Evolutionary conservation across 805 yeast species (phyloP), one percentile per base, ranked within the genome.

Genomic region (Kazachstania taianensis): DNA sequence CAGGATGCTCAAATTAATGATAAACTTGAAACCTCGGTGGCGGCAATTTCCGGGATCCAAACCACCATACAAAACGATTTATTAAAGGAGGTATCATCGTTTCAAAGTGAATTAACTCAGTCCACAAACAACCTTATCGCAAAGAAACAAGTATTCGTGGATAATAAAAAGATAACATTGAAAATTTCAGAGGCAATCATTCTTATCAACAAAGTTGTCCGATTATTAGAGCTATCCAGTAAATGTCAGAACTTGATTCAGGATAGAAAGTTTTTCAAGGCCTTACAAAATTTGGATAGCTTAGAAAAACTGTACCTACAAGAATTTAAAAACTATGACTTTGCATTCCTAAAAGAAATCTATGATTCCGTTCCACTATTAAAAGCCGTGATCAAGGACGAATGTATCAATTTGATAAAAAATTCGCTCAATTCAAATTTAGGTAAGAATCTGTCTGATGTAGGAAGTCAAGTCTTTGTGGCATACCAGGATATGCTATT

Each of bases 191-290:
- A 81, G 45, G 79, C 94, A 0, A 72, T 72, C 6, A 67, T 72
- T 27, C 75, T 84, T 15, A 72, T 89, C 24, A 74, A 72, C 37
- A 68, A 77, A 33, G 81, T 94, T 45, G 65, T 87, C 17, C 85
- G 81, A 44, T 87, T 87, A 7, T 66, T 89, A 37, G 94, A 87
- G 50, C 70, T 81, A 46, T 81, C 94, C 12, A 87, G 86, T 59
- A 81, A 78, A 49, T 82, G 86, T 33, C 84, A 85, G 52, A 87
- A 82, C 27, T 64, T 87, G 51, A 80, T 85, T 41, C 72, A 76
- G 36, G 75, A 74, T 40, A 75, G 76, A 48, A 77, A 78, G 46
- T 83, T 82, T 48, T 87, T 84, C 55, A 81, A 81, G 41, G 96
- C 96, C 0, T 71, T 92, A 47, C 84, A 85, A 55, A 73, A 81